phyloP scores from a whole-genome alignment of 441 rosid genomes.

The Melastoma candidum region DNA sequence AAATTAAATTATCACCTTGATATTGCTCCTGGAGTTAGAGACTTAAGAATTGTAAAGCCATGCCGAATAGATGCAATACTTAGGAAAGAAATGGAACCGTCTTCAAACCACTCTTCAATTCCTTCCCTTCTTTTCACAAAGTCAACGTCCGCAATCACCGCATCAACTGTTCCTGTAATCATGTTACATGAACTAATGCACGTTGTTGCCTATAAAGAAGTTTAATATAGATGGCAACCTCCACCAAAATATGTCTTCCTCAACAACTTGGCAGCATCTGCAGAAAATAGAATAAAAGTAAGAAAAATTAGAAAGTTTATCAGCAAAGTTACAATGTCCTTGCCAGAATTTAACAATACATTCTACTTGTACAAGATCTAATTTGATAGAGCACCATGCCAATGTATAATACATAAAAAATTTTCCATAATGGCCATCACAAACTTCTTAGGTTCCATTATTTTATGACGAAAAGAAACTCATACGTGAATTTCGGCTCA shows the following conservation, averaged over 20 bases:
- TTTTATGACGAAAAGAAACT: too few species aligned
- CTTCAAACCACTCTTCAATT: slow-evolving; percentile 84
- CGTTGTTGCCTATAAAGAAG: not conserved
- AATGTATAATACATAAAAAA: too few species aligned
- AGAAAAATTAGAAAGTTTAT: too few species aligned
- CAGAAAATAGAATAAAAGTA: not conserved
- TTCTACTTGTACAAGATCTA: too few species aligned
- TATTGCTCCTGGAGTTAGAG: slow-evolving; percentile 57
- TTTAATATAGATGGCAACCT: slow-evolving; percentile 38
- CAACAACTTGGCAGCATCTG: slow-evolving; percentile 84
- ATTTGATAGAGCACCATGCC: too few species aligned
- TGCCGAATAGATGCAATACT: slow-evolving; percentile 74
- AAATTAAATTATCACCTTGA: slow-evolving; percentile 32
- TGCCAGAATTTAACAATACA: not conserved
- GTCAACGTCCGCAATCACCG: slow-evolving; percentile 87
- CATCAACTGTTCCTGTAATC: slow-evolving; percentile 80
- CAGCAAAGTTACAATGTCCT: not conserved
- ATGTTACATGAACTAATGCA: slow-evolving; percentile 12
- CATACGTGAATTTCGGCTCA: too few species aligned
- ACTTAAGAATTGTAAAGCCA: slow-evolving; percentile 71
- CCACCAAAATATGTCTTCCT: slow-evolving; percentile 88
- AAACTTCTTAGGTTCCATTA: too few species aligned
- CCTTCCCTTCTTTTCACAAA: slow-evolving; percentile 85
- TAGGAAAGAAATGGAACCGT: slow-evolving; percentile 82
- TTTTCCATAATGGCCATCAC: too few species aligned